These are phyloP conservation scores for Elymus sibiricus DNA, from an alignment of 176 grass and related monocot species.

Conservation along the genomic window DNA sequence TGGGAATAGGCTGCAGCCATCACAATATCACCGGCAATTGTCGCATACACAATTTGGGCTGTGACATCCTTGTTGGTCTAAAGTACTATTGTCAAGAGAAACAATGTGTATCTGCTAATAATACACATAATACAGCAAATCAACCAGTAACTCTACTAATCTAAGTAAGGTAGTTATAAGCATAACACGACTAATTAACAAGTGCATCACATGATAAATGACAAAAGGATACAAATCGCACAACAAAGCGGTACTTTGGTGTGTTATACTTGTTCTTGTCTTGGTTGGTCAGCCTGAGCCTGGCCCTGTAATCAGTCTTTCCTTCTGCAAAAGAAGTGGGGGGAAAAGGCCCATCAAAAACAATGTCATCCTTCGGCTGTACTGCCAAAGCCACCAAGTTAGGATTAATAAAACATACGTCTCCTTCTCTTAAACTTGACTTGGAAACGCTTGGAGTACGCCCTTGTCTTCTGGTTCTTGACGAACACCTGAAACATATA, in stretches of 20 bases:
- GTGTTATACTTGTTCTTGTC: conserved; percentile 80
- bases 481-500: conserved; percentile 40
- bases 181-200: background rate
- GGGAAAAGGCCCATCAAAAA: background rate
- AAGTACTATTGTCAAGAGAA: conserved; percentile 11
- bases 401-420: conserved; percentile 1
- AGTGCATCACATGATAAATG: background rate
- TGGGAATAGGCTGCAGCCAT: conserved; percentile 61
- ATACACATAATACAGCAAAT: background rate
- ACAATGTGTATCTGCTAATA: background rate
- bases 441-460: conserved; percentile 75
- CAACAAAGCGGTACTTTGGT: conserved; percentile 60
- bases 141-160: background rate
- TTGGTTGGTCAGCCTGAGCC: conserved; percentile 60
- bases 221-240: conserved; percentile 51
- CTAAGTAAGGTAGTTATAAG: background rate
- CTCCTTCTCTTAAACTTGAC: conserved; percentile 74
- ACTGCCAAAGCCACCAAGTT: background rate
- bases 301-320: conserved; percentile 67
- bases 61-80: conserved; percentile 63
- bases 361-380: background rate
- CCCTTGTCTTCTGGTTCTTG: conserved; percentile 51
- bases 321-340: conserved; percentile 31
- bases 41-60: conserved; percentile 52
- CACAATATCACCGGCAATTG: conserved; percentile 46